Conservation (phyloP, 345 rosid genomes). For the Isatis tinctoria region DNA sequence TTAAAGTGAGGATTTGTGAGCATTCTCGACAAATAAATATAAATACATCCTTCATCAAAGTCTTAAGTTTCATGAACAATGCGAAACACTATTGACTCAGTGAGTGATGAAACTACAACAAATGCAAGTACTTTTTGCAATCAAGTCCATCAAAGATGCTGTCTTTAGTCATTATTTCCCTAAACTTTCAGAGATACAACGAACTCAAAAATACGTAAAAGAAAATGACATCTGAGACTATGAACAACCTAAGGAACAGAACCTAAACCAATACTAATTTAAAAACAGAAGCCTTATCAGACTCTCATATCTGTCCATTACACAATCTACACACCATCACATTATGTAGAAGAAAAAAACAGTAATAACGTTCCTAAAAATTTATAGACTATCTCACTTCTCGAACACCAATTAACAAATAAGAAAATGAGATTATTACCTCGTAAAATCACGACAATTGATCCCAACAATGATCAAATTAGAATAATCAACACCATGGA, state of each 20-base stretch:
- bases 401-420: not conserved
- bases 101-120: not conserved
- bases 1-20: too few species aligned
- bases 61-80: not conserved
- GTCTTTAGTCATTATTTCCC: not conserved
- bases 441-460: slow-evolving; percentile 50
- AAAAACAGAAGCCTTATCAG: not conserved
- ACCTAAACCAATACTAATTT: not conserved
- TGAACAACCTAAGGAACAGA: not conserved
- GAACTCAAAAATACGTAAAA: not conserved
- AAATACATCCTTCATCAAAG: not conserved
- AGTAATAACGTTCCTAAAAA: too few species aligned
- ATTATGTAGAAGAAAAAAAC: not conserved
- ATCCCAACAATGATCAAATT: slow-evolving; percentile 61
- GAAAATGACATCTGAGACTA: not conserved
- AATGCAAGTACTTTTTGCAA: not conserved
- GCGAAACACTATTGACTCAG: too few species aligned
- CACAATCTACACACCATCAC: not conserved
- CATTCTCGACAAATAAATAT: not conserved
- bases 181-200: not conserved
- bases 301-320: not conserved
- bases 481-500: not conserved
- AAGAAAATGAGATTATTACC: slow-evolving; percentile 31
- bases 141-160: not conserved
- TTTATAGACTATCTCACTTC: not conserved